Evolutionary conservation across 2,329 filamentous ascomycete genomes (phyloP).

Genomic region (Fusarium sp.): DNA sequence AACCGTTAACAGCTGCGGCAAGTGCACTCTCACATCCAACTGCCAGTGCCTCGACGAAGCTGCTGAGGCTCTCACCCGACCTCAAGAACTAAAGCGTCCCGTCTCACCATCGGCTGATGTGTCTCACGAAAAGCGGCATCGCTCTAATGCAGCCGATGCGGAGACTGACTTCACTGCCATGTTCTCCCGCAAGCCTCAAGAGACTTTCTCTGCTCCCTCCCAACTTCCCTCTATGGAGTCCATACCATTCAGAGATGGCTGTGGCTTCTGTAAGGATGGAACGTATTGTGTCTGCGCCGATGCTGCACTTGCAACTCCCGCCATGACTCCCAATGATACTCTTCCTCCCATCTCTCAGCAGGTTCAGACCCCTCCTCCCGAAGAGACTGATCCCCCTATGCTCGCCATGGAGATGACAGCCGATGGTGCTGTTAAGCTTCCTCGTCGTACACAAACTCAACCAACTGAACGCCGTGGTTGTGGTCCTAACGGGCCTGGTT

Average conservation of each 20-base stretch:
- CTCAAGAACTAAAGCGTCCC: constrained; percentile 60
- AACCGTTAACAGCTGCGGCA: constrained; percentile 70
- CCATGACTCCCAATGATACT: constrained; percentile 54
- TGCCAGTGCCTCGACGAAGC: constrained; percentile 75
- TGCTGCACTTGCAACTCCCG: constrained; percentile 54
- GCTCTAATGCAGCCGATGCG: constrained; percentile 60
- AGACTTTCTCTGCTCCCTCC: constrained; percentile 45
- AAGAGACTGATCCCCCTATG: constrained; percentile 67
- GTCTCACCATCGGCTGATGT: constrained; percentile 56
- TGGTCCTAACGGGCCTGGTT: constrained; percentile 78
- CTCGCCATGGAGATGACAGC: constrained; percentile 69
- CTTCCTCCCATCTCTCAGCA: constrained; percentile 58
- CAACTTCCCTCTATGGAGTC: constrained; percentile 51
- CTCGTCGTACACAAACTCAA: constrained; percentile 51
- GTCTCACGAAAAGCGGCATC: constrained; percentile 67
- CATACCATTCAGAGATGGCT: constrained; percentile 71
- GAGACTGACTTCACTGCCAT: constrained; percentile 81
- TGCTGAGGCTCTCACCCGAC: constrained; percentile 58
- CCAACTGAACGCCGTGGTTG: constrained; percentile 55
- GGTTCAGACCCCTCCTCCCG: constrained; percentile 67
- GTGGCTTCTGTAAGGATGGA: constrained; percentile 85
- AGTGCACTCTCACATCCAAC: constrained; percentile 70
- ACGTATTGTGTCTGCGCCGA: constrained; percentile 87
- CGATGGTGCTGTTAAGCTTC: constrained; percentile 70
- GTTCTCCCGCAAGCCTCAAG: constrained; percentile 62